phyloP scores from a whole-genome alignment of 441 rosid species.

The Cnidoscolus chayamansa region DNA sequence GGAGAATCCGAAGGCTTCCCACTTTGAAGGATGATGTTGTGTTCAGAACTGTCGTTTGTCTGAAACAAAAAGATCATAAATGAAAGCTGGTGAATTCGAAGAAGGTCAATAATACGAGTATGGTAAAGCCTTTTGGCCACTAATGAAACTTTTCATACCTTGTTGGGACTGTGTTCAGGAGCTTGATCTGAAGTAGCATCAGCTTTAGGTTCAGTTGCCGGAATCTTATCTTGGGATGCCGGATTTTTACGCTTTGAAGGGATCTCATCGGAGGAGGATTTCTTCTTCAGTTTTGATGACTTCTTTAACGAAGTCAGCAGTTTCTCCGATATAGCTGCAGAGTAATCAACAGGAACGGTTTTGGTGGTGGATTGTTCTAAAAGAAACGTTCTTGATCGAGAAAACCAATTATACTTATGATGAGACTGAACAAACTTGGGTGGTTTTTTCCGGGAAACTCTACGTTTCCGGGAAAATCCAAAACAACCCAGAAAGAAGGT shows the following conservation, averaged over 20 bases:
- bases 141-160: slow-evolving; percentile 3
- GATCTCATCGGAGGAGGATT: background rate
- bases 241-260: background rate
- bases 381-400: slow-evolving; percentile 26
- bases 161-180: background rate
- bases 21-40: slow-evolving; percentile 17
- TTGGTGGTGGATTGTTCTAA: slow-evolving; percentile 28
- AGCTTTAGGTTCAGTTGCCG: background rate
- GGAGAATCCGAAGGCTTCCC: slow-evolving; percentile 17
- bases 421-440: background rate
- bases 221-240: background rate
- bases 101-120: too few relatives aligned
- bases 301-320: background rate
- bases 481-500: slow-evolving; percentile 37
- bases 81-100: background rate
- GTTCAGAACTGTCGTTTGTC: slow-evolving; percentile 20
- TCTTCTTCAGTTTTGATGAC: slow-evolving; percentile 10
- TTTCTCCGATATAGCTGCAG: background rate
- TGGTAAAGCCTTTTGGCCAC: too few relatives aligned
- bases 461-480: slow-evolving; percentile 32
- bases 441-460: slow-evolving; percentile 18
- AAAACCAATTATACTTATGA: slow-evolving; percentile 9
- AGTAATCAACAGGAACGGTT: slow-evolving; percentile 40
- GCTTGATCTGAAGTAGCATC: background rate
- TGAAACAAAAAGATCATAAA: slow-evolving; percentile 7